phyloP scores from a whole-genome alignment of 2,329 filamentous ascomycete species.

The Coniella vitis region DNA sequence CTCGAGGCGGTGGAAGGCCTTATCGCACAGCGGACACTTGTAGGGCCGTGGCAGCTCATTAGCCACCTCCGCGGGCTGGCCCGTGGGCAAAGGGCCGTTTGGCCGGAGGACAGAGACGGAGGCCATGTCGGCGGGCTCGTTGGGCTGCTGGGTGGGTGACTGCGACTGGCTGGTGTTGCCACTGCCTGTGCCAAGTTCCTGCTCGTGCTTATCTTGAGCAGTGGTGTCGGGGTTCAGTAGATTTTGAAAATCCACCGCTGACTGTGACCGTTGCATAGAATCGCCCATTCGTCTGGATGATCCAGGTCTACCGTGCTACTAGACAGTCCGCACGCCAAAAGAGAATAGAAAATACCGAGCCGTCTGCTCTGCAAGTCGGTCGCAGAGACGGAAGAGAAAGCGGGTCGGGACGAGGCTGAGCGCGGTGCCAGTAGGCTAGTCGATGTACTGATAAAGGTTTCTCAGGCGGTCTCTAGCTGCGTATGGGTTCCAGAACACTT shows the following conservation, averaged over 20 bases:
- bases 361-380: slow-evolving; percentile 2
- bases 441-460: neutral
- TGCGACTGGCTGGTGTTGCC: slow-evolving; percentile 19
- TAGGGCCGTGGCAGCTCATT: slow-evolving; percentile 87
- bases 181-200: slow-evolving; percentile 12
- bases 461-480: neutral
- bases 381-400: neutral
- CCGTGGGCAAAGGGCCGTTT: slow-evolving; percentile 55
- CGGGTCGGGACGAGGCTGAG: neutral
- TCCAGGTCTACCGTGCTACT: slow-evolving; percentile 5
- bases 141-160: slow-evolving; percentile 24
- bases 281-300: slow-evolving; percentile 26
- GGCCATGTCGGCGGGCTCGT: slow-evolving; percentile 38
- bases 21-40: slow-evolving; percentile 97
- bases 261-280: slow-evolving; percentile 72
- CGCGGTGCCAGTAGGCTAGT: neutral
- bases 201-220: slow-evolving; percentile 18
- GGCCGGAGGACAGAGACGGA: slow-evolving; percentile 52
- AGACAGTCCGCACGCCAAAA: slow-evolving; percentile 8
- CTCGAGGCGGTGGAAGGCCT: slow-evolving; percentile 96
- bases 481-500: neutral
- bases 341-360: too few species aligned
- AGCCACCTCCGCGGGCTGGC: slow-evolving; percentile 52
- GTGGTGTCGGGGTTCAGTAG: slow-evolving; percentile 58
- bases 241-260: slow-evolving; percentile 69